Percentiles rank a stretch among this genome's conserved stretches.
Evolutionary conservation across 129 eudicot genomes (phyloP).

Genomic region (Artemisia tridentata): DNA sequence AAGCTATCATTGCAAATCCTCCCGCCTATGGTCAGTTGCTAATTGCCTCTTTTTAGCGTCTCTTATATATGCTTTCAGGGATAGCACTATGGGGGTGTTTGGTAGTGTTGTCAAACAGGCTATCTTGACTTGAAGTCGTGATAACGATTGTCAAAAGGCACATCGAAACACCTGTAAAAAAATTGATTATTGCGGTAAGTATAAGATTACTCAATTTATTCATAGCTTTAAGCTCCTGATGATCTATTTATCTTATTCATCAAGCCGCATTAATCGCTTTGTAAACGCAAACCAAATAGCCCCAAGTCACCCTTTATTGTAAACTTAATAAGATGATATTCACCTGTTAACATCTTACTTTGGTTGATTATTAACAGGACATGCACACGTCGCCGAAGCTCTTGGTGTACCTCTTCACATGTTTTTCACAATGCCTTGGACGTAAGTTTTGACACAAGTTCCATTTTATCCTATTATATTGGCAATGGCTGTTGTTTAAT

Average conservation of each 20-base stretch:
- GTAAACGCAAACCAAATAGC: background rate
- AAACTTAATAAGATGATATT: background rate
- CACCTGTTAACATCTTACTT: constrained; percentile 14
- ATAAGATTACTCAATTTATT: background rate
- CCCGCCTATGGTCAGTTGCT: constrained; percentile 84
- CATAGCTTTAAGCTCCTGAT: background rate
- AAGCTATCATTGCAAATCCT: constrained; percentile 96
- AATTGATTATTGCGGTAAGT: background rate
- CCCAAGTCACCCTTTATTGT: background rate
- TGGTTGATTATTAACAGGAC: constrained; percentile 52
- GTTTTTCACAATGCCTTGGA: constrained; percentile 99
- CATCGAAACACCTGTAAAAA: background rate
- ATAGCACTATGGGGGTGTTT: background rate
- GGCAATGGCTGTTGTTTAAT: background rate
- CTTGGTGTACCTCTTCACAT: constrained; percentile 97
- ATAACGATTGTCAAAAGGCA: no score
- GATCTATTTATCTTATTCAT: background rate
- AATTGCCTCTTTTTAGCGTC: constrained; percentile 3
- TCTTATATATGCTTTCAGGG: background rate
- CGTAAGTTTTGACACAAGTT: constrained; percentile 50
- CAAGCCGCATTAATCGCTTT: background rate
- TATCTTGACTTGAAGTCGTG: background rate
- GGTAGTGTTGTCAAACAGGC: background rate
- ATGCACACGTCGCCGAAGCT: constrained; percentile 96
- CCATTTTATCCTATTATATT: background rate